Conservation (phyloP, 257 asterid species). For the Fraxinus pennsylvanica region DNA sequence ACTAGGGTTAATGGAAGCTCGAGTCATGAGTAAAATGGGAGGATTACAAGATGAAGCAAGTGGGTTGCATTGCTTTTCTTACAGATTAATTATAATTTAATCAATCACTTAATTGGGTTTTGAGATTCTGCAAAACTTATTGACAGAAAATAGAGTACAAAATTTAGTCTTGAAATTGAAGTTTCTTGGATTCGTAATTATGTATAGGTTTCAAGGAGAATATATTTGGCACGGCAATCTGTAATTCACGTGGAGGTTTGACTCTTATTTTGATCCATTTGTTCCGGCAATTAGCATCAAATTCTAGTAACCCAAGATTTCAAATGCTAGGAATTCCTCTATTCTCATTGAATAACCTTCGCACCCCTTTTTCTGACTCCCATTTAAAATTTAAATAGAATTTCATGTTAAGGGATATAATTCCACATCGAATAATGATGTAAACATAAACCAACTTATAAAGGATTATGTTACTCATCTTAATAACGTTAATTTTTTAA, state of each 20-base stretch:
- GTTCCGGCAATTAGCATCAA: constrained; percentile 27
- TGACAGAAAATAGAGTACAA: neutral
- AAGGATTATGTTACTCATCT: too few species aligned
- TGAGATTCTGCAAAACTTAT: constrained; percentile 33
- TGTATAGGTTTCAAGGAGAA: constrained; percentile 24
- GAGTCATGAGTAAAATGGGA: constrained; percentile 32
- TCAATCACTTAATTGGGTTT: constrained; percentile 40
- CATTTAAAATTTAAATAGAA: too few species aligned
- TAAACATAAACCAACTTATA: too few species aligned
- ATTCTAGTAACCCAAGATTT: constrained; percentile 18
- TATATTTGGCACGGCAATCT: constrained; percentile 45
- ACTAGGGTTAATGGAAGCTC: constrained; percentile 26
- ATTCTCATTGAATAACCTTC: too few species aligned
- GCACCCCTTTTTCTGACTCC: too few species aligned
- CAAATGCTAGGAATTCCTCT: neutral
- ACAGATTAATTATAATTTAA: constrained; percentile 33
- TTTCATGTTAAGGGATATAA: too few species aligned
- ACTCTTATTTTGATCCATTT: constrained; percentile 49
- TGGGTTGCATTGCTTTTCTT: constrained; percentile 33
- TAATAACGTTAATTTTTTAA: too few species aligned
- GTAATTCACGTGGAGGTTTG: constrained; percentile 68
- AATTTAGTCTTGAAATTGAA: constrained; percentile 28
- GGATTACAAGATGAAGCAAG: constrained; percentile 45
- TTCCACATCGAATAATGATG: too few species aligned
- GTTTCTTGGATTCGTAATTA: constrained; percentile 33